A percentile compares a stretch with the other conserved stretches of the same genome.
These are phyloP conservation scores for Kwoniella shandongensis DNA, from an alignment of 768 basidiomycete genomes.

Conservation along the genomic window DNA sequence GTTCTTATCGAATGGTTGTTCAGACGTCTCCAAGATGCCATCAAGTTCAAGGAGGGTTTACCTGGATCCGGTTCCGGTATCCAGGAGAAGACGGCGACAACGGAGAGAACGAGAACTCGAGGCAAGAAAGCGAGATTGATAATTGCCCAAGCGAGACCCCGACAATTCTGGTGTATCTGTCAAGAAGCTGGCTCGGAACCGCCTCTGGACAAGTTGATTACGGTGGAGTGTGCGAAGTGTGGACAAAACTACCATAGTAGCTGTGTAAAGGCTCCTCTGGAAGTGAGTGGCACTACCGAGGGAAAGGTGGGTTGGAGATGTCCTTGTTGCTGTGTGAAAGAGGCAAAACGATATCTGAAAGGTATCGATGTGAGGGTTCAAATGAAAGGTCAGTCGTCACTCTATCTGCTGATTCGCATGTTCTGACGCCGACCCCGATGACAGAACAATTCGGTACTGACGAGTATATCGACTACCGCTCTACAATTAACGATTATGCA, in stretches of 20 bases:
- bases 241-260: slow-evolving; percentile 43
- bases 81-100: slow-evolving; percentile 9
- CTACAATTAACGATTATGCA: slow-evolving; percentile 28
- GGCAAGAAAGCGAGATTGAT: slow-evolving; percentile 30
- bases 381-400: slow-evolving; percentile 28
- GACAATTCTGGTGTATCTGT: slow-evolving; percentile 38
- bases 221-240: slow-evolving; percentile 36
- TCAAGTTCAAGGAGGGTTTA: slow-evolving; percentile 12
- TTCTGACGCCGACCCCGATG: neutral
- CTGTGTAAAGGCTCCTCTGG: slow-evolving; percentile 38
- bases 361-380: slow-evolving; percentile 35
- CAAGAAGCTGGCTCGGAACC: slow-evolving; percentile 2
- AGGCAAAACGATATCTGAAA: slow-evolving; percentile 38
- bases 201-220: slow-evolving; percentile 20
- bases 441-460: slow-evolving; percentile 35
- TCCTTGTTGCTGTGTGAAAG: slow-evolving; percentile 47
- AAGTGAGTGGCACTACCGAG: slow-evolving; percentile 18
- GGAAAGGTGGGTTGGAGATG: slow-evolving; percentile 35
- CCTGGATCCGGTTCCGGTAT: slow-evolving; percentile 1
- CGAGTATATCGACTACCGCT: slow-evolving; percentile 36
- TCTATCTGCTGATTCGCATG: neutral
- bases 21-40: slow-evolving; percentile 28
- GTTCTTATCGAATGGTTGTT: slow-evolving; percentile 38
- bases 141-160: slow-evolving; percentile 27
- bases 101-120: slow-evolving; percentile 16